These are phyloP conservation scores for Talaromyces sp. DNA, from an alignment of 2,329 filamentous ascomycete genomes.

Conservation along the genomic window DNA sequence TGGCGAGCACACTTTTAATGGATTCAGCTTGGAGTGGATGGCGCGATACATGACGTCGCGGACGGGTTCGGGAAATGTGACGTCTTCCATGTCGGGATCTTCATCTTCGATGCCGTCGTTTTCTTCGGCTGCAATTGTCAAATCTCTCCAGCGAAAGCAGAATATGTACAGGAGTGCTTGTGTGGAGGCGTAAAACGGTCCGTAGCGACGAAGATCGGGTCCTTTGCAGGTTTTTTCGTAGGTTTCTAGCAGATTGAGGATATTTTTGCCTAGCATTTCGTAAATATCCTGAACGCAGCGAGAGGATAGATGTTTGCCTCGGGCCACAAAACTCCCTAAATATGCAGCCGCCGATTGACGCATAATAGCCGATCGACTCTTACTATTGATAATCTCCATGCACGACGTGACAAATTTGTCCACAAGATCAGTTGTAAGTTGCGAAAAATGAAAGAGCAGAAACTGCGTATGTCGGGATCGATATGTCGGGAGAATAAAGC, in stretches of 20 bases:
- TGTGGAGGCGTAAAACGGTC: conserved; percentile 81
- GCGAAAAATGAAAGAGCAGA: conserved; percentile 91
- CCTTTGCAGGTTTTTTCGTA: conserved; percentile 75
- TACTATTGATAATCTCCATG: conserved; percentile 70
- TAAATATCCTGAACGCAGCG: conserved; percentile 80
- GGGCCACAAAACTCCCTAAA: conserved; percentile 88
- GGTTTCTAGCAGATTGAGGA: conserved; percentile 70
- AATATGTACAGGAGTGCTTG: conserved; percentile 92
- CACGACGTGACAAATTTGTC: conserved; percentile 81
- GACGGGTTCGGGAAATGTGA: conserved; percentile 73
- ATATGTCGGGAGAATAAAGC: conserved; percentile 84
- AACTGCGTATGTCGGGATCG: conserved; percentile 94
- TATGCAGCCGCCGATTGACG: conserved; percentile 88
- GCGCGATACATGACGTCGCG: conserved; percentile 72
- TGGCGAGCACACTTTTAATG: conserved; percentile 89
- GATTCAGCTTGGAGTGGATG: conserved; percentile 87
- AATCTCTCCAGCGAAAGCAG: conserved; percentile 95
- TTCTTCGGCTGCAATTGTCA: conserved; percentile 61
- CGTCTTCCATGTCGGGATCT: conserved; percentile 62
- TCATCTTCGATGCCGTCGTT: conserved; percentile 51
- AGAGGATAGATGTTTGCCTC: conserved; percentile 76
- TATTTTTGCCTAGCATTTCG: conserved; percentile 70
- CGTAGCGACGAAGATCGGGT: conserved; percentile 80
- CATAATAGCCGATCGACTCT: conserved; percentile 65
- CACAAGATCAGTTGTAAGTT: conserved; percentile 73